These are phyloP conservation scores for Diacronema lutheri DNA, from an alignment of 78 protist genomes.

Conservation along the genomic window DNA sequence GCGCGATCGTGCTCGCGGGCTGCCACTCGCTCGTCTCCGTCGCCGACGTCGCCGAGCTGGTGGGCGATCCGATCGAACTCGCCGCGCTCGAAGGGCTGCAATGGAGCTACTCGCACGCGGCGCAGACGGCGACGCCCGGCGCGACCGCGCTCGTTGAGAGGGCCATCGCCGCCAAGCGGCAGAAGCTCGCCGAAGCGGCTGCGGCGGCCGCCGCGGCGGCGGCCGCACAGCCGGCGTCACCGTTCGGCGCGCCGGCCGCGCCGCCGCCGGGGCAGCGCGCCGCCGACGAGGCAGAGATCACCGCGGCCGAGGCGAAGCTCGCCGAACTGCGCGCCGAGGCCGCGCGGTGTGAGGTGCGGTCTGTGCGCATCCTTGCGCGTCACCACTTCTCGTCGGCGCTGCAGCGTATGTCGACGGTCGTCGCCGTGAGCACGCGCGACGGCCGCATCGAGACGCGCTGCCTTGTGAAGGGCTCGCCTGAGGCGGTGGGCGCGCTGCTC, in stretches of 20 bases:
- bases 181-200: neutral
- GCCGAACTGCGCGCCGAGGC: neutral
- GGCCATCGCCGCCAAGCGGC: neutral
- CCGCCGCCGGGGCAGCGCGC: neutral
- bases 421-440: neutral
- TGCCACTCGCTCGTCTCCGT: conserved; percentile 33
- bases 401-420: conserved; percentile 41
- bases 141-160: neutral
- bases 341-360: neutral
- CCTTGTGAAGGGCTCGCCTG: conserved; percentile 58
- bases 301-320: neutral
- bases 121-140: neutral
- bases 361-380: conserved; percentile 18
- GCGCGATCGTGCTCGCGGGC: conserved; percentile 5
- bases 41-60: neutral
- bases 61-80: conserved; percentile 39
- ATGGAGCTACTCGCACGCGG: neutral
- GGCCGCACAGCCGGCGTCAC: no score
- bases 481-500: conserved; percentile 18
- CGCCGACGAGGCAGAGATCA: neutral
- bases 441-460: neutral
- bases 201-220: neutral
- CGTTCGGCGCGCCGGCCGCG: neutral
- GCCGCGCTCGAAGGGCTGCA: conserved; percentile 21
- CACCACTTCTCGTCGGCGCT: conserved; percentile 52